A percentile compares a stretch with the other conserved stretches of the same genome.
These are phyloP conservation scores for Fragaria vesca DNA, from an alignment of 306 rosid genomes.

Conservation along the genomic window DNA sequence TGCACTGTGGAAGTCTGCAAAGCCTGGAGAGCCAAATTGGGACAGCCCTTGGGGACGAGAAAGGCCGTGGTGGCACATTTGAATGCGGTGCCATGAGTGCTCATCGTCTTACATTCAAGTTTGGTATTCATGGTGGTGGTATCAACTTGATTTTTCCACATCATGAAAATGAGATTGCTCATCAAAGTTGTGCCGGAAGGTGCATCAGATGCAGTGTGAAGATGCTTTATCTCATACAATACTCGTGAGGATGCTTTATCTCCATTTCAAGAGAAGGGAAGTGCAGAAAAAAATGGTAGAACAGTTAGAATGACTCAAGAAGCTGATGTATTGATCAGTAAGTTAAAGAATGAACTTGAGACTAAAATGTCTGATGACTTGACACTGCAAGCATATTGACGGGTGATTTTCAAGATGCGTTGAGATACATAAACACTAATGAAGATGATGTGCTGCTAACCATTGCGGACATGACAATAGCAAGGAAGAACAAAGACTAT, in stretches of 20 bases:
- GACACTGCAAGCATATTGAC: constrained; percentile 76
- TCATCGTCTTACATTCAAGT: constrained; percentile 60
- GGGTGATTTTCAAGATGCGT: constrained; percentile 74
- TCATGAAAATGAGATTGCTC: constrained; percentile 96
- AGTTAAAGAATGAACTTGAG: constrained; percentile 59
- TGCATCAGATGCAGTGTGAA: too few relatives aligned
- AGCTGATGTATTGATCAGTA: constrained; percentile 63
- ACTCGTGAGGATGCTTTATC: constrained; percentile 50
- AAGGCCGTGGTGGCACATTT: constrained; percentile 94
- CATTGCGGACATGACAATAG: constrained; percentile 64
- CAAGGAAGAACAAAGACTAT: constrained; percentile 68
- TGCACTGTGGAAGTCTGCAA: constrained; percentile 95
- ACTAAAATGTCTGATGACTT: constrained; percentile 85
- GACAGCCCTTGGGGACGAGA: constrained; percentile 95
- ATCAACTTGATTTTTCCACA: constrained; percentile 92
- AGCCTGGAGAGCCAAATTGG: constrained; percentile 94
- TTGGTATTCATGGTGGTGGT: constrained; percentile 97
- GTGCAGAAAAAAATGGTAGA: constrained; percentile 40
- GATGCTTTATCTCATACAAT: too few relatives aligned
- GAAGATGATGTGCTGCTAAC: constrained; percentile 60
- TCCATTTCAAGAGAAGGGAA: constrained; percentile 44
- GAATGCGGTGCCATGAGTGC: constrained; percentile 99
- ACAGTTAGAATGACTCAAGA: constrained; percentile 41
- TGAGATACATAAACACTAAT: constrained; percentile 60
- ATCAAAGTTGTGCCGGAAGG: constrained; percentile 65